These are phyloP conservation scores for Trichoderma endophyticum DNA, from an alignment of 2,329 filamentous ascomycete genomes.

Conservation along the genomic window DNA sequence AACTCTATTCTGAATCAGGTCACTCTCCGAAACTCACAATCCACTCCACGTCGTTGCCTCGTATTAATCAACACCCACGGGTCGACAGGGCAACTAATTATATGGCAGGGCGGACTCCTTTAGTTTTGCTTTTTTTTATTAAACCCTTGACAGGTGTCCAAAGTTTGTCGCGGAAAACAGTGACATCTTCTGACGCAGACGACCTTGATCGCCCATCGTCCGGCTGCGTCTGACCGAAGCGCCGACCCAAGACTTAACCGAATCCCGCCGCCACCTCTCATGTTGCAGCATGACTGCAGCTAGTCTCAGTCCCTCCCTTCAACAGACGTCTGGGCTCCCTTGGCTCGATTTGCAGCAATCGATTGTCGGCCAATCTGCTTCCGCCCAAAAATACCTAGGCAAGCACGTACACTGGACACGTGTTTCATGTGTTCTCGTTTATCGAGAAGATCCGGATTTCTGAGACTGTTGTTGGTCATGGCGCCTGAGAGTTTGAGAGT, in stretches of 20 bases:
- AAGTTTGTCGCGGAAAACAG: neutral
- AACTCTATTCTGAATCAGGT: neutral
- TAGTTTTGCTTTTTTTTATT: neutral
- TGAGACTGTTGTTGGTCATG: neutral
- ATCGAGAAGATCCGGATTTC: neutral
- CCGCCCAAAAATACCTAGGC: neutral
- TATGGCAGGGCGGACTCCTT: neutral
- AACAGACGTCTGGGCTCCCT: neutral
- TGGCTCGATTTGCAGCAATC: neutral
- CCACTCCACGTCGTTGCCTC: neutral
- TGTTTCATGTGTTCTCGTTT: neutral
- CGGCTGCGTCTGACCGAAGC: neutral
- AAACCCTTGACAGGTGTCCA: neutral
- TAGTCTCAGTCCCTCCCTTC: neutral
- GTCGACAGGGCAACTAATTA: neutral
- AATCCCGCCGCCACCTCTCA: neutral
- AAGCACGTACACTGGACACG: neutral
- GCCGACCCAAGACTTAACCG: neutral
- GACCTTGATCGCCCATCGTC: neutral
- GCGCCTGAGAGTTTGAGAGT: neutral
- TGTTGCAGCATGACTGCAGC: constrained; percentile 11
- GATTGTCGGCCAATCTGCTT: neutral
- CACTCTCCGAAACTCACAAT: neutral
- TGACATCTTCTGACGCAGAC: neutral
- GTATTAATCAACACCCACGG: neutral